Conservation (phyloP, 2,329 filamentous ascomycete species). For the Chaetomium strumarium region DNA sequence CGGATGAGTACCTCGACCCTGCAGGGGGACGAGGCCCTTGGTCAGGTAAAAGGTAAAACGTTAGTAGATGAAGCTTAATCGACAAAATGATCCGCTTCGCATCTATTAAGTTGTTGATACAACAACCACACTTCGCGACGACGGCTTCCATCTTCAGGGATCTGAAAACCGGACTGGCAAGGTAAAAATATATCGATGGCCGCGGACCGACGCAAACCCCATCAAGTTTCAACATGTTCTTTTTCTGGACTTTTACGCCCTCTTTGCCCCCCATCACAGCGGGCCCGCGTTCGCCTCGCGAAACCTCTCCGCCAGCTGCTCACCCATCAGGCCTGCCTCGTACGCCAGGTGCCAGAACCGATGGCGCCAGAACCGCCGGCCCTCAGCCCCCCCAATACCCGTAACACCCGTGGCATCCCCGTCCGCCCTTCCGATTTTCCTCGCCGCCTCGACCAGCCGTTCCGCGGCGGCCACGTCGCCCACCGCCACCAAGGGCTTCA, state of each 20-base stretch:
- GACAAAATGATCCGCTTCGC: no score
- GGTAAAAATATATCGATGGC: no score
- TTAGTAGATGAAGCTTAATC: no score
- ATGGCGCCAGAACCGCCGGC: slow-evolving; percentile 40
- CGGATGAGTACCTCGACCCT: no score
- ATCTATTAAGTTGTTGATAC: no score
- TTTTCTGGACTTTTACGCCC: not conserved
- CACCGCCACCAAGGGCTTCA: slow-evolving; percentile 28
- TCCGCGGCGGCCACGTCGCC: slow-evolving; percentile 23
- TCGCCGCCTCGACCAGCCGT: slow-evolving; percentile 25
- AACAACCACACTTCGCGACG: no score
- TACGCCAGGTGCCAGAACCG: slow-evolving; percentile 45
- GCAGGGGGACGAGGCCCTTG: no score
- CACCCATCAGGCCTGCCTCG: slow-evolving; percentile 34
- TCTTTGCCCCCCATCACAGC: not conserved
- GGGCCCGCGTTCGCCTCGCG: not conserved
- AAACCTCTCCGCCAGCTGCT: slow-evolving; percentile 10
- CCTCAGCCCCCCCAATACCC: slow-evolving; percentile 6
- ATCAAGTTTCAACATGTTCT: no score
- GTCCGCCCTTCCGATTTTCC: slow-evolving; percentile 21
- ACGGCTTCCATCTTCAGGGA: no score
- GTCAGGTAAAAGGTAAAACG: no score
- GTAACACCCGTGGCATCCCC: slow-evolving; percentile 13
- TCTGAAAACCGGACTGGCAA: no score
- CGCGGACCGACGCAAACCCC: no score